These are phyloP conservation scores for Neurospora africana DNA, from an alignment of 495 filamentous ascomycete species.

Conservation along the genomic window DNA sequence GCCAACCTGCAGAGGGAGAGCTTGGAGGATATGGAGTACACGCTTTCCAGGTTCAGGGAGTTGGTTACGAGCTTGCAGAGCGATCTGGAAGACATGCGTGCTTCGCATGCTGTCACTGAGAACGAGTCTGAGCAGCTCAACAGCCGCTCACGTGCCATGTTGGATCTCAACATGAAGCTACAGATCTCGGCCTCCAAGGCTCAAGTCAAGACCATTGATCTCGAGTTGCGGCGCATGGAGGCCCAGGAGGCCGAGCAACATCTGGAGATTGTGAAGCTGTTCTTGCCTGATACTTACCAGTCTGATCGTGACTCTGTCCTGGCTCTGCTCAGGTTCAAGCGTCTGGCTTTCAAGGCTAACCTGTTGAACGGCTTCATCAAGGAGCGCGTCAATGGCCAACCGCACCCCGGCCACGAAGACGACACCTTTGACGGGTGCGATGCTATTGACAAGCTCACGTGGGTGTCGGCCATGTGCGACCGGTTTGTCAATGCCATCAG, in stretches of 20 bases:
- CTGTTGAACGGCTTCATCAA: constrained; percentile 71
- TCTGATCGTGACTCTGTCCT: constrained; percentile 71
- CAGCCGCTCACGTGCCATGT: constrained; percentile 78
- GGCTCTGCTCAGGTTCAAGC: constrained; percentile 75
- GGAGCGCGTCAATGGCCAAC: constrained; percentile 52
- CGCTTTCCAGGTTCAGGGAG: constrained; percentile 75
- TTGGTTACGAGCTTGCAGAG: constrained; percentile 76
- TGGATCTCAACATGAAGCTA: constrained; percentile 90
- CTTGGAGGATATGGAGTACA: constrained; percentile 83
- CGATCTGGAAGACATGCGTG: constrained; percentile 83
- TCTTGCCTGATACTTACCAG: constrained; percentile 80
- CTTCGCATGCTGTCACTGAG: constrained; percentile 84
- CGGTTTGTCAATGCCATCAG: constrained; percentile 71
- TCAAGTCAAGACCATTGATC: constrained; percentile 84
- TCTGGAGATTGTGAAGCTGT: constrained; percentile 72
- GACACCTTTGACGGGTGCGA: constrained; percentile 68
- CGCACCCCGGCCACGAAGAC: constrained; percentile 50
- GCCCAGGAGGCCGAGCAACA: constrained; percentile 85
- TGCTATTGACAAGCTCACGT: constrained; percentile 73
- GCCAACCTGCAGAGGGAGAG: constrained; percentile 56
- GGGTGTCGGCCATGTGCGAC: constrained; percentile 72
- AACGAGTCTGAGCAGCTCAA: constrained; percentile 80
- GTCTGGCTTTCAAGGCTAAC: constrained; percentile 78
- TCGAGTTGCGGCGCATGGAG: constrained; percentile 79
- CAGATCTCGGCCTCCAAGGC: constrained; percentile 81